A percentile compares a stretch with the other conserved stretches of the same genome.
Evolutionary conservation across 1,284 basidiomycete species (phyloP).

Genomic region (Cutaneotrichosporon sp.): DNA sequence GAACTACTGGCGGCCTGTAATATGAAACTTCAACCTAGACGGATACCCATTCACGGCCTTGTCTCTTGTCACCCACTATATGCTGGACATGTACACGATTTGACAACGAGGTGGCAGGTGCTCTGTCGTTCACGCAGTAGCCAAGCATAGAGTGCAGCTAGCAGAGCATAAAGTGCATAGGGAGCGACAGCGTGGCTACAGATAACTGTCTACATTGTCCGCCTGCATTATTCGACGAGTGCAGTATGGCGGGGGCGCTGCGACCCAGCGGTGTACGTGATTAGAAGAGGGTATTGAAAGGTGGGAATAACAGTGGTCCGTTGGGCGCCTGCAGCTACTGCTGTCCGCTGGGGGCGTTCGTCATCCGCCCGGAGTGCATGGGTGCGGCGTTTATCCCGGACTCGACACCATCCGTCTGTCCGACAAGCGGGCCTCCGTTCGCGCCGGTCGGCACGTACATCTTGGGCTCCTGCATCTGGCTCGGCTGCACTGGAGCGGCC

Average conservation of each 20-base stretch:
- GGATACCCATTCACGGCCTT: not conserved
- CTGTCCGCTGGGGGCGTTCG: not conserved
- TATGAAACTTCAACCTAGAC: not conserved
- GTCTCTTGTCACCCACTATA: not conserved
- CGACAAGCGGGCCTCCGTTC: too few species aligned
- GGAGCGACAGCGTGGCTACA: not conserved
- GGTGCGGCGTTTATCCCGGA: not conserved
- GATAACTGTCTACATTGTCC: not conserved
- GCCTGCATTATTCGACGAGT: not conserved
- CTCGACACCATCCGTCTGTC: not conserved
- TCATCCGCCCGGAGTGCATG: too few species aligned
- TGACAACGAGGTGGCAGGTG: too few species aligned
- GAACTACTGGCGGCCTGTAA: not conserved
- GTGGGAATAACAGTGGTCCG: not conserved
- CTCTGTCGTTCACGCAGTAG: too few species aligned
- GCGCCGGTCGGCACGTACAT: not conserved
- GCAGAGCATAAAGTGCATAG: constrained; percentile 1
- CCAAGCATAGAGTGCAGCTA: too few species aligned
- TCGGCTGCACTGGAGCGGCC: not conserved
- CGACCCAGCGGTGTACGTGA: not conserved
- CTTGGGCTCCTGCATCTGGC: constrained; percentile 4
- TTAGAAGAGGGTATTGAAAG: not conserved
- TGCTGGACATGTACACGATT: too few species aligned
- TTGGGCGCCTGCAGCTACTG: not conserved
- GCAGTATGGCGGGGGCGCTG: not conserved